Base-by-base conservation (phyloP, 495 filamentous ascomycete genomes). In the Terfezia claveryi region DNA sequence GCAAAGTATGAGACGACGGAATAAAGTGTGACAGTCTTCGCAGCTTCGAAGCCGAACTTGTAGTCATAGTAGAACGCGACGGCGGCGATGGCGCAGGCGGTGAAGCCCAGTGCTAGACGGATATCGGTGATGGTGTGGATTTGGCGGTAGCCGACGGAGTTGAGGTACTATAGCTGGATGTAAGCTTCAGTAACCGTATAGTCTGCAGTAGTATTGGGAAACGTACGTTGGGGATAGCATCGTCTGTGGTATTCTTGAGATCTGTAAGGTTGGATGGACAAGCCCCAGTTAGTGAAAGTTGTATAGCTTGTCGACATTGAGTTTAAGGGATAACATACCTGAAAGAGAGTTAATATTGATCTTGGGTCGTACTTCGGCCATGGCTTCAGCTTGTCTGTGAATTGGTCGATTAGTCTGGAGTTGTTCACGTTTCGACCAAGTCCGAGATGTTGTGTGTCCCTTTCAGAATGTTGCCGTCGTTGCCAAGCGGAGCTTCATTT, bases 211-310 rank as follows among this genome's bases (percentile, higher is more conserved):
- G 27, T 32, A 52, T 37, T 38, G 54, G 53, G 51, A 8, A 23
- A 12, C 55, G 14, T 55, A 66, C 63, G 36, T 55, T 57, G 56
- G 62, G 56, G 55, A 98, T 78, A 55, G 87, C 85, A 64, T 98
- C 91, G 73, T 98, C 91, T 63, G 81, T 84, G 17, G 87, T 92
- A 67, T 92, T 93, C 70, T 96, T 96, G 55, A 98, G 81, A 66
- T 94, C 91, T 94, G 63, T 49, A 32, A 20, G 20, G 20, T 20
- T 20, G 20, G 20, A 20, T 20, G 20, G 20, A 20, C 20, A 20
- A 20, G 20, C 27, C 27, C 4, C 27, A 4, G 7, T 32, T 32
- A 32, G 27, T 32, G 27, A 20, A 32, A 32, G 27, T 32, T 32
- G 27, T 32, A 32, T 27, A 27, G 27, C 27, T 27, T 27, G 27